A percentile compares a stretch with the other conserved stretches of the same genome.
Evolutionary conservation across 2,329 filamentous ascomycete genomes (phyloP).

Genomic region (Ceratocystis smalleyi): DNA sequence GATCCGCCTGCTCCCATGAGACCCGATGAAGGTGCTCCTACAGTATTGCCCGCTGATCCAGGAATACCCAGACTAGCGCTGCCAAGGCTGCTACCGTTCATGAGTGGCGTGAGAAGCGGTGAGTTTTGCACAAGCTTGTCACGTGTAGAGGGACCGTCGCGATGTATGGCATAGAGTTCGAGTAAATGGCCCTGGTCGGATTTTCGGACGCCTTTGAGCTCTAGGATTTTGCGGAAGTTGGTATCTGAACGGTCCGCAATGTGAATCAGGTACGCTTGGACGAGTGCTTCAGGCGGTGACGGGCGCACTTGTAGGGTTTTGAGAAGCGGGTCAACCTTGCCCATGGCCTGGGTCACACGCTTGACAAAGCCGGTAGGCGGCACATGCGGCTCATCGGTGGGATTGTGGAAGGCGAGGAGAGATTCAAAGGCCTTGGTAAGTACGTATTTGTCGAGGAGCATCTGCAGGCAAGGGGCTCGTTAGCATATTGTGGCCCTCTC

Average conservation of each 20-base stretch:
- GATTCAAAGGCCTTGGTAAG: constrained; percentile 64
- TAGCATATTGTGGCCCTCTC: constrained; percentile 18
- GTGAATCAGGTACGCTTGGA: constrained; percentile 95
- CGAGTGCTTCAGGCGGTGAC: constrained; percentile 78
- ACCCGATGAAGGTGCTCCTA: not conserved
- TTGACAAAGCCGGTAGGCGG: constrained; percentile 56
- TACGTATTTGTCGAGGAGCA: constrained; percentile 90
- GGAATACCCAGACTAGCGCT: not conserved
- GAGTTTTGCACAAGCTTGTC: constrained; percentile 56
- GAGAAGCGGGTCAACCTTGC: constrained; percentile 76
- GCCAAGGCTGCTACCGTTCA: constrained; percentile 29
- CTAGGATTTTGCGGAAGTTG: constrained; percentile 93
- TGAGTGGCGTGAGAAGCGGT: constrained; percentile 53
- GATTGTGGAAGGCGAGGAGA: constrained; percentile 46
- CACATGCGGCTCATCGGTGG: constrained; percentile 23
- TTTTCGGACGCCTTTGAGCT: constrained; percentile 83
- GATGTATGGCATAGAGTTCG: constrained; percentile 68
- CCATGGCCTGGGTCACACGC: constrained; percentile 69
- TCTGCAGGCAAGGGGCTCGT: constrained; percentile 34
- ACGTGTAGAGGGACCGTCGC: constrained; percentile 53
- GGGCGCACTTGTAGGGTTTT: constrained; percentile 93
- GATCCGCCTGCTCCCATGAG: constrained; percentile 24
- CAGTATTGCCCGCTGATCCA: not conserved
- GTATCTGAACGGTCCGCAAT: constrained; percentile 83
- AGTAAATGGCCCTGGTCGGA: constrained; percentile 67